phyloP scores from a whole-genome alignment of 352 stramenopile genomes.

The Globisporangium viniferum region DNA sequence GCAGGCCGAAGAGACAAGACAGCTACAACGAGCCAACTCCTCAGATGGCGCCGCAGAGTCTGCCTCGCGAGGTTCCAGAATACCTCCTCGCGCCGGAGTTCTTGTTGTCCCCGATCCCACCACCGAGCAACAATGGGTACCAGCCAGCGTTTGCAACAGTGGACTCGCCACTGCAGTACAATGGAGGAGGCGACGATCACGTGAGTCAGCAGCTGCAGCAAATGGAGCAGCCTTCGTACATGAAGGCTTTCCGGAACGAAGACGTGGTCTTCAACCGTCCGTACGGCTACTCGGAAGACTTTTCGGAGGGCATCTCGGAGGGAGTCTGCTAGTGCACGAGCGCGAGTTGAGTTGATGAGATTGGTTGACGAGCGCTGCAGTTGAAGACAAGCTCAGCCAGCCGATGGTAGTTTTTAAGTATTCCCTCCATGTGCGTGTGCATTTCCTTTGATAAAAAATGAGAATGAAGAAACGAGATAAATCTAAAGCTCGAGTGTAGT shows the following conservation, averaged over 20 bases:
- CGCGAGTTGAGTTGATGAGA: slow-evolving; percentile 2
- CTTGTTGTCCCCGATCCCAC: slow-evolving; percentile 39
- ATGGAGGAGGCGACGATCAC: slow-evolving; percentile 30
- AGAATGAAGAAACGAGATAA: slow-evolving; percentile 1
- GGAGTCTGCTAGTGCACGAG: slow-evolving; percentile 55
- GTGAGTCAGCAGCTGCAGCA: slow-evolving; percentile 7
- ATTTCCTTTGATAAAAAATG: slow-evolving; percentile 9
- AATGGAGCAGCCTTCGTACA: slow-evolving; percentile 43
- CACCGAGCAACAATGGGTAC: slow-evolving; percentile 35
- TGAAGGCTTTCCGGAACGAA: slow-evolving; percentile 66
- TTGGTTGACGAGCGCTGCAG: not conserved
- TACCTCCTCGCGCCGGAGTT: slow-evolving; percentile 54
- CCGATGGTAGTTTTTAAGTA: slow-evolving; percentile 3
- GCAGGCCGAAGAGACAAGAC: slow-evolving; percentile 24
- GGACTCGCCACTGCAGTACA: slow-evolving; percentile 41
- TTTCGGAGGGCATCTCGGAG: slow-evolving; percentile 71
- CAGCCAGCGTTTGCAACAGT: slow-evolving; percentile 36
- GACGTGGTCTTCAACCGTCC: slow-evolving; percentile 62
- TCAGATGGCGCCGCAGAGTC: slow-evolving; percentile 16
- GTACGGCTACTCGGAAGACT: slow-evolving; percentile 70
- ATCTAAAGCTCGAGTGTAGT: not conserved
- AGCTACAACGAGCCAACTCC: slow-evolving; percentile 7
- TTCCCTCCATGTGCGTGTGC: slow-evolving; percentile 3
- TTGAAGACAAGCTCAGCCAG: not conserved
- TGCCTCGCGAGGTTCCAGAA: slow-evolving; percentile 36